Evolutionary conservation across 169 alveolate genomes (phyloP), one percentile per base, ranked within the genome.

Genomic region (Plasmodium chabaudi): DNA sequence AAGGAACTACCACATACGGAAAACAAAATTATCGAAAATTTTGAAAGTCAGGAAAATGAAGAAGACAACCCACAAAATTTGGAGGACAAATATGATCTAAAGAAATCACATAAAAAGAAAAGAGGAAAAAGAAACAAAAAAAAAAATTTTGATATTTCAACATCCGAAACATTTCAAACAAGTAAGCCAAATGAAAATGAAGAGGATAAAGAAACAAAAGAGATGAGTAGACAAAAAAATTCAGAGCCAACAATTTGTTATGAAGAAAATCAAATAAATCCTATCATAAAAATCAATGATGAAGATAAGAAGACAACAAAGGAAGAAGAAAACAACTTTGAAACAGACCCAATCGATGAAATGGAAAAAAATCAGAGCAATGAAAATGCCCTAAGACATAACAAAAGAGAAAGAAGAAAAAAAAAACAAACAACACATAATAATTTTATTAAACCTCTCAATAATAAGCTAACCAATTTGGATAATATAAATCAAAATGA

Each of bases 61-160:
- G 25, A 5, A 23, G 23, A 34, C 9, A 57, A 70, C 9, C 6
- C 17, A 23, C 17, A 10, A 39, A 23, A 0, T 17, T 47, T 12
- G 21, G 39, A 27, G 10, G 34, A n/a, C 15, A 49, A 19, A 23
- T 47, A 23, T 47, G 21, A 57, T 27, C 21, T 47, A 27, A 70
- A 51, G 19, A 46, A 19, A 12, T 44, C 71, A 47, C 53, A 63
- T 13, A 61, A 21, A 72, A 57, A 46, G n/a, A 72, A 61, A 47
- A 57, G 57, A 39, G n/a, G 34, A 5, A n/a, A 72, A 57, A 72
- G 49, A 53, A 55, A 47, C n/a, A 27, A 72, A 57, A 72, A 63
- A 53, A 55, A 47, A 56, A 15, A 9, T 6, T 23, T n/a, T 46
- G 34, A 57, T 49, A 7, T 56, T 9, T 4, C 39, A n/a, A 42